A percentile compares a stretch with the other conserved stretches of the same genome.
Evolutionary conservation across 2,329 filamentous ascomycete genomes (phyloP).

Genomic region (Aspergillus pseudoglaucus): DNA sequence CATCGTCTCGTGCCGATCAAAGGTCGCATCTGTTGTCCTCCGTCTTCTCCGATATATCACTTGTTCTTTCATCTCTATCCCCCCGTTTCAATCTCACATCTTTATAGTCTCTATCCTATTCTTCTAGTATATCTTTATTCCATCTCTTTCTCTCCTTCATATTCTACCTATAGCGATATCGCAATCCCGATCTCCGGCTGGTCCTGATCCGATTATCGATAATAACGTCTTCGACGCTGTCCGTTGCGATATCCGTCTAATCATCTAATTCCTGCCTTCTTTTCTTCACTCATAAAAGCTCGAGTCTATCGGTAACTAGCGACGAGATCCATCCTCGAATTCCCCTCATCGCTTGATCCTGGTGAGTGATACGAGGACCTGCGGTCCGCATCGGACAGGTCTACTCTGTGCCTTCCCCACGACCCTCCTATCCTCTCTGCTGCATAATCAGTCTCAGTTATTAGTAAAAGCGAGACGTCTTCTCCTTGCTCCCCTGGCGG

Average conservation of each 20-base stretch:
- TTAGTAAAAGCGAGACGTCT: neutral
- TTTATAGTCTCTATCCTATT: conserved; percentile 2
- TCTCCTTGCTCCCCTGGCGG: neutral
- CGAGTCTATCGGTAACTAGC: too few relatives aligned
- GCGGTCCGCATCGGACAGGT: neutral
- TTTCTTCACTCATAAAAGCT: neutral
- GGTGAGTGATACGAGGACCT: neutral
- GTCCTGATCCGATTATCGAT: too few relatives aligned
- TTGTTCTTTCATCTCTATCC: conserved; percentile 1
- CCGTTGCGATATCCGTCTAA: neutral
- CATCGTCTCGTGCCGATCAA: conserved; percentile 28
- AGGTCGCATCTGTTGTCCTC: conserved; percentile 24
- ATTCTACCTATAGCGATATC: too few relatives aligned
- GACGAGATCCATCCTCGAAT: neutral
- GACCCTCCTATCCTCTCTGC: neutral
- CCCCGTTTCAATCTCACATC: too few relatives aligned
- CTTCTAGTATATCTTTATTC: too few relatives aligned
- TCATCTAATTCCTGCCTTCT: conserved; percentile 1
- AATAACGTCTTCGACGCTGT: too few relatives aligned
- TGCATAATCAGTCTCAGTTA: neutral
- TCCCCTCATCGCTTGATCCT: neutral
- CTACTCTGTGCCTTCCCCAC: conserved; percentile 2
- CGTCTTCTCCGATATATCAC: neutral
- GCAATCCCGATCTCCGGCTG: too few relatives aligned
- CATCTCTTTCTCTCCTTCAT: too few relatives aligned